Conservation (phyloP, 2,329 filamentous ascomycete species). For the Cytospora leucostoma region DNA sequence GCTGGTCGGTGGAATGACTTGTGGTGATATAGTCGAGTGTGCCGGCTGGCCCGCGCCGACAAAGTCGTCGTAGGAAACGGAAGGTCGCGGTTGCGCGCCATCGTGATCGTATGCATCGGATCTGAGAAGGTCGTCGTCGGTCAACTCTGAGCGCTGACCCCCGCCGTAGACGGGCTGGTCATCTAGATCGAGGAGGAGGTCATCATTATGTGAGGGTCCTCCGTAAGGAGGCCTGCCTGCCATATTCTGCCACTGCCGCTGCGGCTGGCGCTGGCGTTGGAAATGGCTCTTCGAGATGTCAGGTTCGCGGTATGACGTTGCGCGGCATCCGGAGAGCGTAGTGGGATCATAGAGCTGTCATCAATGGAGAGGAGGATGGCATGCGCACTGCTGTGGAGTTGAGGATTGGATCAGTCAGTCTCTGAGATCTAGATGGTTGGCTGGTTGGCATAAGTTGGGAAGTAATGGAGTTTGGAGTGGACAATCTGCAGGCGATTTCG, state of each 20-base stretch:
- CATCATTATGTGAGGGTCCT: conserved; percentile 52
- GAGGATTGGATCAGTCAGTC: neutral
- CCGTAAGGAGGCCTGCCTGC: conserved; percentile 59
- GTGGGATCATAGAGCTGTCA: conserved; percentile 17
- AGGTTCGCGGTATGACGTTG: conserved; percentile 25
- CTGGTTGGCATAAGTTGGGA: conserved; percentile 1
- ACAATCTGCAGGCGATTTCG: neutral
- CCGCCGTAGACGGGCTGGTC: conserved; percentile 71
- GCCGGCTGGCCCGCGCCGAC: conserved; percentile 63
- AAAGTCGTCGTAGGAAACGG: conserved; percentile 93
- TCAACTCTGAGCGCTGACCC: conserved; percentile 75
- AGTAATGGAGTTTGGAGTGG: neutral
- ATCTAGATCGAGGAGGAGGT: conserved; percentile 74
- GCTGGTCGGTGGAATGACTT: conserved; percentile 39
- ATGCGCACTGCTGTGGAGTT: conserved; percentile 1
- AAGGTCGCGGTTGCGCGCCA: conserved; percentile 69
- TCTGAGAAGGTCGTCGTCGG: conserved; percentile 78
- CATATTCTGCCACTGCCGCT: conserved; percentile 43
- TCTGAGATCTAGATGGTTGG: neutral
- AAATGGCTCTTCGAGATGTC: conserved; percentile 18
- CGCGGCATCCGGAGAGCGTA: conserved; percentile 24
- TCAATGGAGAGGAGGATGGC: conserved; percentile 1
- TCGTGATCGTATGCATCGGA: conserved; percentile 73
- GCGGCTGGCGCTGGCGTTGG: neutral
- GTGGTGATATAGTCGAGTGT: conserved; percentile 41